phyloP scores from a whole-genome alignment of 345 rosid genomes.

The Odontarrhena argentea region DNA sequence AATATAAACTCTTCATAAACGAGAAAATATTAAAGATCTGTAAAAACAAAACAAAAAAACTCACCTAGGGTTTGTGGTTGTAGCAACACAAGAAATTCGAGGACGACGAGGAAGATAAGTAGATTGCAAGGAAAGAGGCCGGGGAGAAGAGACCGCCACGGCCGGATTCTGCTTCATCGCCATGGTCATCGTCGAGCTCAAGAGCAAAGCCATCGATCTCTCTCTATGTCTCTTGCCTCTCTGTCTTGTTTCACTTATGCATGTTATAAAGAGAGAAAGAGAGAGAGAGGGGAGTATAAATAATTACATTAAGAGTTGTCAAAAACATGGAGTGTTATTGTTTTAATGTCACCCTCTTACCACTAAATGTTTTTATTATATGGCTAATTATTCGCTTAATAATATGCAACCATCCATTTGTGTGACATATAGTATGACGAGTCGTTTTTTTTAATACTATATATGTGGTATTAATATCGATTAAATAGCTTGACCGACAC shows the following conservation, averaged over 20 bases:
- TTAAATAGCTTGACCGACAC: not conserved
- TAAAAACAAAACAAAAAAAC: not conserved
- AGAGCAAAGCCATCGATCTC: constrained; percentile 6
- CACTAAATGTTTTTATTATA: not conserved
- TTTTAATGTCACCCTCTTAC: constrained; percentile 3
- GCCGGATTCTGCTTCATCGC: constrained; percentile 17
- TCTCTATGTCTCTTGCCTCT: not conserved
- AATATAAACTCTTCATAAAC: no score
- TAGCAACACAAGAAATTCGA: constrained; percentile 33
- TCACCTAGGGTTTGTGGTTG: constrained; percentile 31
- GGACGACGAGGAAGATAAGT: constrained; percentile 8
- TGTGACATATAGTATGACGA: not conserved
- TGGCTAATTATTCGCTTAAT: not conserved
- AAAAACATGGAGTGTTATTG: constrained; percentile 24
- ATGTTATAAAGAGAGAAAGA: not conserved
- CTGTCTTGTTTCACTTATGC: not conserved
- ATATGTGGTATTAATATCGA: no score
- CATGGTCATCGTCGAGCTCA: constrained; percentile 1
- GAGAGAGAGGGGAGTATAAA: not conserved
- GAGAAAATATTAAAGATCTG: constrained; percentile 7
- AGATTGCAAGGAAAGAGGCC: not conserved
- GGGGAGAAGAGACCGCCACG: constrained; percentile 3
- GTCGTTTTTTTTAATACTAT: not conserved
- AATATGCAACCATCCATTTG: constrained; percentile 14
- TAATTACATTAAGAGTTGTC: constrained; percentile 8